Base-by-base conservation (phyloP, 352 stramenopile species). In the Nothophytophthora sp. region DNA sequence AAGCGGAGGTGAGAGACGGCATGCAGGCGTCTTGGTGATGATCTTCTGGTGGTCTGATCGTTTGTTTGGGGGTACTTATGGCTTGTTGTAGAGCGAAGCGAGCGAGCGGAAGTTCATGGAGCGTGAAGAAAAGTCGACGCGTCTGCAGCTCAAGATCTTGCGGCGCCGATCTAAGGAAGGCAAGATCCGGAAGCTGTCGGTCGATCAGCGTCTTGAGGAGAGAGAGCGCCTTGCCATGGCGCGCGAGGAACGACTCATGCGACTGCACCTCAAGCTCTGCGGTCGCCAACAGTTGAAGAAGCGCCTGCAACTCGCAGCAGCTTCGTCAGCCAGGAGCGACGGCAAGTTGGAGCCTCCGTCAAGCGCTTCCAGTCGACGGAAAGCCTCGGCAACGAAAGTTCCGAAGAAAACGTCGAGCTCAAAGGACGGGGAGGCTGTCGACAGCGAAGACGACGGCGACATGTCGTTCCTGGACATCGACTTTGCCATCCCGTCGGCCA, bases 91-190 rank as follows among this genome's bases (percentile, higher is more conserved):
- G 83, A 75, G 40, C 23, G 75, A 90, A 68, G 55, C 64, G 5
- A 65, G 27, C 19, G 84, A 92, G 35, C 60, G 73, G 1, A 86
- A 69, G 39, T 40, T 73, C 4, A 91, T 92, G 81, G 76, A 88
- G 39, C 73, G 77, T 2, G 81, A 95, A 46, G 84, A 95, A 38
- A 86, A 86, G 25, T 43, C 64, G 9, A 50, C 70, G 20, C 70
- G 81, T 10, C 48, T 95, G 19, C 55, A 75, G 13, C 18, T 76
- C 6, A 90, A 91, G 54, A 63, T 81, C 10, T 41, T 81, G 9
- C 71, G 82, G 29, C 75, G 81, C 7, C 75, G 78, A 20, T 70
- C 54, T 5, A 73, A 55, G 23, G 68, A 81, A 41, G 72, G 67
- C 5, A 69, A 71, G 49, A 75, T 72, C 27, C 60, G 68, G 30